Evolutionary conservation across 352 stramenopile genomes (phyloP), one percentile per base, ranked within the genome.

Genomic region (Phytophthora ramorum): DNA sequence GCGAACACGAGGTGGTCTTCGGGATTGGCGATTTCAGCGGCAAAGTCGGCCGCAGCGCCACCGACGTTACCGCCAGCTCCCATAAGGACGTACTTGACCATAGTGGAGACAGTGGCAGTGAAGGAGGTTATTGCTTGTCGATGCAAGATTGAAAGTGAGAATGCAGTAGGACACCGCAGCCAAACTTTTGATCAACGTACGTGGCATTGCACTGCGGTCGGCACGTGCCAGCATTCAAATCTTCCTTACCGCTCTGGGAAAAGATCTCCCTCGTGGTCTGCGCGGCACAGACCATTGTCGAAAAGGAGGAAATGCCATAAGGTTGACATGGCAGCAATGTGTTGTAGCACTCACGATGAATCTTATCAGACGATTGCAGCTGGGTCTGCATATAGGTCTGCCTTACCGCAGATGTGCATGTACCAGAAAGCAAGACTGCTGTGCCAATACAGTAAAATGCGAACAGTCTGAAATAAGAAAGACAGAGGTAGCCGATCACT

Each of bases 41-140:
- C 47, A 40, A 66, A 76, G 7, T 76, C 68, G 2, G 68, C 68
- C 5, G 68, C 63, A 8, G 37, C 40, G 7, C 68, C 49, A 13
- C 68, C 68, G 22, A 76, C 35, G 28, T 64, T 70, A 8, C 68
- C 63, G 5, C 58, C 68, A 16, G 63, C 63, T 40, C 68, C 68
- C 46, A 62, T 76, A 1, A 76, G 45, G 41, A 73, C 63, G 28
- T 58, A 73, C 58, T 76, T 73, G 47, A 56, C 34, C 66, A 74
- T 69, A 19, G 34, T n/a, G 7, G 34, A 14, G 34, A 16, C 26
- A 30, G 7, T 17, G 10, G 34, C 3, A 7, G 10, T 40, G 10
- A n/a, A n/a, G 34, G 35, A 46, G 37, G 24, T 26, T 43, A 32
- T 14, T 47, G 35, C 47, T 66, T 53, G 48, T 14, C 13, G 34